Evolutionary conservation across 441 rosid species (phyloP).

Genomic region (Lepidium campestre): DNA sequence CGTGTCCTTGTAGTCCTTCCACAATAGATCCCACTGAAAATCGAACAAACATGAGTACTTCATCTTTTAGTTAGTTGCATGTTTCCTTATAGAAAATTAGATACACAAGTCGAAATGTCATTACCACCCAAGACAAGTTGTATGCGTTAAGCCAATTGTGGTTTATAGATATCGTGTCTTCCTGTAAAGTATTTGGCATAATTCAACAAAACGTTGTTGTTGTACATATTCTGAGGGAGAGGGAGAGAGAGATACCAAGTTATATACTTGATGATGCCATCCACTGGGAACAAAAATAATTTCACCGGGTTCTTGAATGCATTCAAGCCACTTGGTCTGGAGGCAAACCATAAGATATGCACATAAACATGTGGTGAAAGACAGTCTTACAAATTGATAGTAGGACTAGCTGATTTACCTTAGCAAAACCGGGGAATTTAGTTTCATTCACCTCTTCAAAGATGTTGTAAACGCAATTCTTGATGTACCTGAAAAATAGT

Average conservation of each 20-base stretch:
- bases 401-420: conserved; percentile 37
- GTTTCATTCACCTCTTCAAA: conserved; percentile 56
- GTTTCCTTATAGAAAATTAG: neutral
- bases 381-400: conserved; percentile 9
- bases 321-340: conserved; percentile 83
- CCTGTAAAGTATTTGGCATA: conserved; percentile 41
- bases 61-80: neutral
- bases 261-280: conserved; percentile 98
- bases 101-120: conserved; percentile 12
- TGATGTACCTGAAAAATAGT: conserved; percentile 54
- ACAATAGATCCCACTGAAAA: conserved; percentile 76
- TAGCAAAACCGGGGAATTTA: conserved; percentile 71
- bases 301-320: conserved; percentile 70
- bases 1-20: conserved; percentile 74
- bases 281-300: conserved; percentile 90
- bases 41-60: neutral
- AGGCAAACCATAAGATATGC: conserved; percentile 15
- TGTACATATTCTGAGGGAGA: neutral
- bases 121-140: conserved; percentile 88
- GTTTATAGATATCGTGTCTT: conserved; percentile 90
- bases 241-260: conserved; percentile 48
- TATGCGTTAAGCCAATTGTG: conserved; percentile 96
- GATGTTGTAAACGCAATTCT: conserved; percentile 56
- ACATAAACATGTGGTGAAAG: conserved; percentile 8
- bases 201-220: neutral